These are phyloP conservation scores for Astrephomene gubernaculifera DNA, from an alignment of 139 green algal species.

Conservation along the genomic window DNA sequence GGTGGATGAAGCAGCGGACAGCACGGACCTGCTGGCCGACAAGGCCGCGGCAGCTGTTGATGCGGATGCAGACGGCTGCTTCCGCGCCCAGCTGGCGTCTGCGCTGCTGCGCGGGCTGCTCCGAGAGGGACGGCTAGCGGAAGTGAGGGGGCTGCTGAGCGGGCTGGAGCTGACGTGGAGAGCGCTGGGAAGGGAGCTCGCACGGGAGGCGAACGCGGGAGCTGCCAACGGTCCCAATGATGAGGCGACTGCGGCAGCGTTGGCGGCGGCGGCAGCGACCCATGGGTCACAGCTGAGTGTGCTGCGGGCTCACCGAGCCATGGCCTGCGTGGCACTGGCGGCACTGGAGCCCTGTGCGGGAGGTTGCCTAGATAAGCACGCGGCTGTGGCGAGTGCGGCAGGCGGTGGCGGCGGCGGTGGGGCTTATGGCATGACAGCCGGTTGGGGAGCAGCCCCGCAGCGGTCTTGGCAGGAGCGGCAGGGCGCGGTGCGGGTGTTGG, in stretches of 20 bases:
- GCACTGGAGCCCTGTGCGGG: background rate
- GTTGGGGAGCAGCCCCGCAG: background rate
- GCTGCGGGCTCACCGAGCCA: background rate
- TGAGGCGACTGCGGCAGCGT: background rate
- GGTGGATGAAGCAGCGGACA: background rate
- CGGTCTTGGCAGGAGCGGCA: background rate
- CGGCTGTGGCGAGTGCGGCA: background rate
- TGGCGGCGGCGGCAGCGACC: background rate
- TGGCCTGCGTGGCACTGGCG: conserved; percentile 6
- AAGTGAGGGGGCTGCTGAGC: background rate
- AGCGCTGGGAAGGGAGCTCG: conserved; percentile 1
- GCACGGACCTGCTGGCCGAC: background rate
- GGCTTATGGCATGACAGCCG: background rate
- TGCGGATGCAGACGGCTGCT: background rate
- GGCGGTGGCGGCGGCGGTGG: background rate
- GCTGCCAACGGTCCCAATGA: background rate
- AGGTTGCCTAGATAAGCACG: background rate
- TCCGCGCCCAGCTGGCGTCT: background rate
- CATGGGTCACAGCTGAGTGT: background rate
- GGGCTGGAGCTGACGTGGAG: background rate
- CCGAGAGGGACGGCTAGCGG: background rate
- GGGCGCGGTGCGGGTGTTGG: conserved; percentile 9
- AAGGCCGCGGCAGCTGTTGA: background rate
- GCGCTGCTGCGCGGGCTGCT: background rate
- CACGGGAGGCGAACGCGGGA: background rate